Conservation (phyloP, 2,329 filamentous ascomycete genomes). For the Monosporascus sp. region DNA sequence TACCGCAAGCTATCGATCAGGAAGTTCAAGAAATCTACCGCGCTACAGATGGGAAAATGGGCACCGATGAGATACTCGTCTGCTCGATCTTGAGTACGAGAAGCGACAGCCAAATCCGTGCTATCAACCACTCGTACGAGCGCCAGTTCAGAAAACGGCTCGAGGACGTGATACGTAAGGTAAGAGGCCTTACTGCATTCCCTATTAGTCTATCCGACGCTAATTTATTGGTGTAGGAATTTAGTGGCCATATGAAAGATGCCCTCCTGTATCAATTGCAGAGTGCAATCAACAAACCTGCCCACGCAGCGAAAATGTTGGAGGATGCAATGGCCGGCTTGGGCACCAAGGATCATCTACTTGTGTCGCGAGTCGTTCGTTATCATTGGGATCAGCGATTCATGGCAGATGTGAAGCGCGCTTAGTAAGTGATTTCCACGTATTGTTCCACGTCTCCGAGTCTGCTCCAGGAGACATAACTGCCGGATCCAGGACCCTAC, state of each 20-base stretch:
- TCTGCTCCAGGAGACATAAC: not conserved
- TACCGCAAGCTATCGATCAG: conserved; percentile 66
- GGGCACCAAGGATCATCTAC: conserved; percentile 79
- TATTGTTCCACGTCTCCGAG: not conserved
- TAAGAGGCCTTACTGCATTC: conserved; percentile 27
- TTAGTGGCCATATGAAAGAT: conserved; percentile 87
- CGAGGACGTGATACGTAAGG: conserved; percentile 67
- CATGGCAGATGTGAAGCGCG: conserved; percentile 71
- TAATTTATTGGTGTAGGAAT: conserved; percentile 48
- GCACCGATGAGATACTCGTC: conserved; percentile 70
- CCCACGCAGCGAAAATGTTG: conserved; percentile 76
- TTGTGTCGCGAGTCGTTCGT: conserved; percentile 72
- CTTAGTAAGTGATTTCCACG: conserved; percentile 42
- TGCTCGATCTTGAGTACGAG: conserved; percentile 72
- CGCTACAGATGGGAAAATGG: conserved; percentile 67
- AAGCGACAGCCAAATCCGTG: conserved; percentile 78
- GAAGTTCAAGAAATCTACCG: conserved; percentile 74
- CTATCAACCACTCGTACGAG: conserved; percentile 71
- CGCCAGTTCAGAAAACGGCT: conserved; percentile 66
- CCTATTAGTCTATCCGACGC: not conserved
- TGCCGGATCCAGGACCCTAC: not conserved
- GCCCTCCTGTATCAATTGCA: conserved; percentile 77
- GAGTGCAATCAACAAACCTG: conserved; percentile 71
- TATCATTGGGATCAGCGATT: conserved; percentile 77
- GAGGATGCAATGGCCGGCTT: conserved; percentile 82